Base-by-base conservation (phyloP, 2,329 filamentous ascomycete genomes). In the Aspergillus tubingensis region DNA sequence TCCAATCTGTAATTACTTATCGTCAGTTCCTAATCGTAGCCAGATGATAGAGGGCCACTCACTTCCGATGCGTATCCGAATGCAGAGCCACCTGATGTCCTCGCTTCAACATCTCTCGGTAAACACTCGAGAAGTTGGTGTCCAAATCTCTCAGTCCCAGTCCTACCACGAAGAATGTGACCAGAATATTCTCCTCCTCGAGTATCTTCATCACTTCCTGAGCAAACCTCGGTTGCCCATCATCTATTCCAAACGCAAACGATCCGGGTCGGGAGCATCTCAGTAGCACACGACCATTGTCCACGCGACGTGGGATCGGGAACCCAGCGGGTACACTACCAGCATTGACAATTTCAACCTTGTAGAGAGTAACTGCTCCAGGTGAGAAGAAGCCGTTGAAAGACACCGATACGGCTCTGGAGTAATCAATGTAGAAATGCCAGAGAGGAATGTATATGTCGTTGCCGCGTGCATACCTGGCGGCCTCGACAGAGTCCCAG, bases 231-330 rank as follows among this genome's bases (percentile, higher is more conserved):
- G 88, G 88, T 54, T 83, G 79, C 21, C 88, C 88, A 71, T 91
- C 88, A 70, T 90, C 88, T 64, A 91, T 90, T 53, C 87, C 88
- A 72, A 91, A 90, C 1, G 88, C 88, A 70, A 91, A 90, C 0
- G 84, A 87, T 76, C 89, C 88, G 50, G 87, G 87, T 17, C 87
- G 82, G 65, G 83, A 87, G 79, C 88, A 90, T 6, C 83, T 79
- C 67, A 89, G 85, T 49, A 87, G 77, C 36, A 90, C 78, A 19
- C 80, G 81, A 6, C 87, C 87, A 1, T 82, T 87, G 0, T 86
- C 82, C 30, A 88, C 76, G 74, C 90, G 90, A 59, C 76, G 74
- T 1, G 87, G 86, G 8, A 88, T 77, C 30, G 70, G 77, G 62
- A 84, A 82, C 17, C 76, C 74, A 0, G 75, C 63, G 1, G 88